Evolutionary conservation across 495 filamentous ascomycete genomes (phyloP).

Genomic region (Penicillium flavigenum): DNA sequence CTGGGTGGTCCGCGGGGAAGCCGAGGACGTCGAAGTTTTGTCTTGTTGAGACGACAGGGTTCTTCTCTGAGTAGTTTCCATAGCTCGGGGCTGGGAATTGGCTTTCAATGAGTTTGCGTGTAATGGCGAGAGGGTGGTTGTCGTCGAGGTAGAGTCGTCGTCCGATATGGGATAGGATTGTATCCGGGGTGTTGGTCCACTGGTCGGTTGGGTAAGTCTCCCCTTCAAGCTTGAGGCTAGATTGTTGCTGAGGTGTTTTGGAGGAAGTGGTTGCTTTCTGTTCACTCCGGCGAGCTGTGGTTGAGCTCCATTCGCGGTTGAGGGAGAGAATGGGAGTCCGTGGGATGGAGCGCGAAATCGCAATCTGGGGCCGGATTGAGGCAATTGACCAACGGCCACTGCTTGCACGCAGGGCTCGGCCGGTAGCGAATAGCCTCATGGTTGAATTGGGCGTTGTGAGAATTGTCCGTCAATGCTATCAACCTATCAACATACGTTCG

Average conservation of each 20-base stretch:
- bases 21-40: constrained; percentile 95
- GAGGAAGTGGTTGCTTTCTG: constrained; percentile 17
- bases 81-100: constrained; percentile 73
- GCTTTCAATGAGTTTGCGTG: constrained; percentile 87
- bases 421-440: constrained; percentile 49
- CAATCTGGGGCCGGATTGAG: constrained; percentile 27
- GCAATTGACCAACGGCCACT: constrained; percentile 42
- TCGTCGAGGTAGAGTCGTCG: constrained; percentile 80
- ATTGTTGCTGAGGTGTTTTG: constrained; percentile 17
- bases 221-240: constrained; percentile 55
- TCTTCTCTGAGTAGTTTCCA: constrained; percentile 71
- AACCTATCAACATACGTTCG: constrained; percentile 28
- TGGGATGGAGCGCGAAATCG: constrained; percentile 28
- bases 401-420: constrained; percentile 45
- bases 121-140: constrained; percentile 88
- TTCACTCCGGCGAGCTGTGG: constrained; percentile 28
- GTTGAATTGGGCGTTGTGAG: constrained; percentile 1
- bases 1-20: constrained; percentile 86
- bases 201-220: constrained; percentile 64
- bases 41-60: constrained; percentile 78
- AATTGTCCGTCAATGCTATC: constrained; percentile 12
- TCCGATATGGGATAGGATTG: constrained; percentile 68
- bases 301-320: constrained; percentile 39
- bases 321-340: constrained; percentile 17
- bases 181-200: constrained; percentile 82